Base-by-base conservation (phyloP, 2,329 filamentous ascomycete genomes). In the Exserohilum turcica region DNA sequence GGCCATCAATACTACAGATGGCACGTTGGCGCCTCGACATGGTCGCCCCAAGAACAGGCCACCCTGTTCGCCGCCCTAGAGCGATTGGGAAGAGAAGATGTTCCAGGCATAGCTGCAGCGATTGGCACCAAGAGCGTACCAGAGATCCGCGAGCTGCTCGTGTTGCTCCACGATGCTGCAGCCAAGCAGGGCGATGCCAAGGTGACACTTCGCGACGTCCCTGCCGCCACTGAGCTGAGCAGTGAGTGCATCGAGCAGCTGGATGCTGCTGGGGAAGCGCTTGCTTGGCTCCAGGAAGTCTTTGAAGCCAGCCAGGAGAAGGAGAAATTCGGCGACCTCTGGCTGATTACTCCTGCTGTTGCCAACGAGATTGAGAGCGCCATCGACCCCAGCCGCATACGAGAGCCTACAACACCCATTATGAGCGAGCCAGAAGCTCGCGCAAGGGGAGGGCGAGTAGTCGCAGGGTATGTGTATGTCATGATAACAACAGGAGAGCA, bases 181-280 rank as follows among this genome's bases (percentile, higher is more conserved):
- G 61, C 77, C 5, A 72, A 79, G 31, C 68, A 74, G 35, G 63
- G 65, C 15, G 62, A 70, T 42, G 58, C 64, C 8, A 70, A 68
- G 65, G 15, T 74, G 60, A 77, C 67, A 69, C 80, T 47, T 76
- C 78, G 9, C 36, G 85, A 91, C 48, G 76, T 91, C 1, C 87
- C 88, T 1, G 86, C 90, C 2, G 92, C 92, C 0, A 67, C 83
- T 1, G 91, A 97, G 70, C 74, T 96, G 21, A 84, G 86, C 63
- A 75, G 79, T 18, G 82, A 85, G 52, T 90, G 89, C 65, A 86
- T 83, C 61, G 73, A 77, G 6, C 80, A 83, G 4, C 80, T 96
- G 6, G 89, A 95, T 46, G 74, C 81, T 56, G 85, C 85, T 15
- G 90, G 87, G 0, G 87, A 91, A 60, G 80, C 81, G 2, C 68